Evolutionary conservation across 306 rosid species (phyloP).

Genomic region (Benincasa hispida): DNA sequence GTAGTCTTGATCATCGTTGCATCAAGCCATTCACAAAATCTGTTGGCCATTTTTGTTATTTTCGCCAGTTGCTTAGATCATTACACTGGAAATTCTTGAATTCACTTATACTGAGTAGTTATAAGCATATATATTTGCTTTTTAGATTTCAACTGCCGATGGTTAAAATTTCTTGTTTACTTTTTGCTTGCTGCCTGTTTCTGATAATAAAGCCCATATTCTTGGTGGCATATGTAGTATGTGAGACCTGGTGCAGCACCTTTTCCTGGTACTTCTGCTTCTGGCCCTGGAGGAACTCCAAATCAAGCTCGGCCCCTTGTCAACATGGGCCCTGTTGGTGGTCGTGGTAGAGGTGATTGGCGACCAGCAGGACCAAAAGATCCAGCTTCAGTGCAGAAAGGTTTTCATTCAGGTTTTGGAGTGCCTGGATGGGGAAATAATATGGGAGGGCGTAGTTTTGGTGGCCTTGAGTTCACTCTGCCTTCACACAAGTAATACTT

Average conservation of each 20-base stretch:
- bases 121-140: background rate
- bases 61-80: background rate
- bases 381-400: conserved; percentile 48
- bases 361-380: conserved; percentile 74
- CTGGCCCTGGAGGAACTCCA: conserved; percentile 67
- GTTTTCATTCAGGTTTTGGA: conserved; percentile 72
- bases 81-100: background rate
- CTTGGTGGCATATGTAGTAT: conserved; percentile 39
- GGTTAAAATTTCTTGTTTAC: background rate
- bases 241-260: conserved; percentile 96
- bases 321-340: conserved; percentile 46
- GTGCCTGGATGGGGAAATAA: conserved; percentile 63
- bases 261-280: conserved; percentile 43
- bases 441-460: conserved; percentile 75
- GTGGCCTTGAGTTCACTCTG: conserved; percentile 91
- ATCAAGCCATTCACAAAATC: background rate
- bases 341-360: conserved; percentile 99
- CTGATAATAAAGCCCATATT: background rate
- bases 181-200: conserved; percentile 1
- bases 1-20: background rate
- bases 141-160: background rate
- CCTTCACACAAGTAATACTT: conserved; percentile 89
- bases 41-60: background rate
- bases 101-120: background rate
- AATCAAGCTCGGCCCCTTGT: conserved; percentile 79